Evolutionary conservation across 2,329 filamentous ascomycete genomes (phyloP).

Genomic region (Herpotrichia juniperi): DNA sequence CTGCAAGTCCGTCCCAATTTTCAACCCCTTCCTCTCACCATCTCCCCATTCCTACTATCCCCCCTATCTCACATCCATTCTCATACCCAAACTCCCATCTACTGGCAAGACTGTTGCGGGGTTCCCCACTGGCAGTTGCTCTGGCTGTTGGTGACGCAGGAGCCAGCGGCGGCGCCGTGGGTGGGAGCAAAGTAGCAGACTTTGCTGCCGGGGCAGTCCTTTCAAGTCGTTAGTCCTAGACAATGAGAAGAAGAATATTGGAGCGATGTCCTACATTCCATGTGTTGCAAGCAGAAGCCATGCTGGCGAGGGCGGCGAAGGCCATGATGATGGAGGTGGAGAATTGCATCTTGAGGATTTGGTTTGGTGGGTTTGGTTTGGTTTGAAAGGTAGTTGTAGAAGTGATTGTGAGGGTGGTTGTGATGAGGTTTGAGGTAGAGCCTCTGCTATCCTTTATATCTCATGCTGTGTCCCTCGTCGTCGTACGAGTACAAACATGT

Average conservation of each 20-base stretch:
- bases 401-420: no score
- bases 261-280: background rate
- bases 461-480: no score
- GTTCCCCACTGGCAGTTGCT: background rate
- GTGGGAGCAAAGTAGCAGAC: background rate
- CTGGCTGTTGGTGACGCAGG: background rate
- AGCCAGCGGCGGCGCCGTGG: background rate
- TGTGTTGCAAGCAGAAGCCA: background rate
- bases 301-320: background rate
- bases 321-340: background rate
- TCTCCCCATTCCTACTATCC: no score
- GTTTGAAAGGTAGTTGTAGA: no score
- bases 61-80: no score
- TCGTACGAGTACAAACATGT: no score
- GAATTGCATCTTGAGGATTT: background rate
- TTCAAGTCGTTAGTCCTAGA: no score
- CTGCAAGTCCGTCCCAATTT: no score
- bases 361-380: background rate
- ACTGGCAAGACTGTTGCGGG: background rate
- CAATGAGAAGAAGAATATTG: background rate
- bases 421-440: no score
- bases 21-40: no score
- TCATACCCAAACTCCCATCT: background rate
- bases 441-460: no score
- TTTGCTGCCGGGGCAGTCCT: background rate